phyloP scores from a whole-genome alignment of 2,329 filamentous ascomycete species.

The Sphaerostilbella broomeana region DNA sequence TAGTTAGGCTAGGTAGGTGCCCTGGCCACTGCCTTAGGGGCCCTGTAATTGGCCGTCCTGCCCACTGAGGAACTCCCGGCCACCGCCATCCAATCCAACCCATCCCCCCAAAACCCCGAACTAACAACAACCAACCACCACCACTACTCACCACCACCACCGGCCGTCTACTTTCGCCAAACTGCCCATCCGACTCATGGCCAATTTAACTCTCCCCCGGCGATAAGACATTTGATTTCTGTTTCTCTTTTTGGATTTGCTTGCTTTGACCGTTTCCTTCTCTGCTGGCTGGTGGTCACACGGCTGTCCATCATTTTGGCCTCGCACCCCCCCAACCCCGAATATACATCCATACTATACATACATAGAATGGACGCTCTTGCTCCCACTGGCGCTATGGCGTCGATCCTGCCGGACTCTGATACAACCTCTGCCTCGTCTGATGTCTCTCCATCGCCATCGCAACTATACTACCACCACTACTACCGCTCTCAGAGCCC shows the following conservation, averaged over 20 bases:
- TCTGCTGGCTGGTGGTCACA: constrained; percentile 6
- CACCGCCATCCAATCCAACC: background rate
- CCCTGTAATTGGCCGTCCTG: no score
- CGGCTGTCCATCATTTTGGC: no score
- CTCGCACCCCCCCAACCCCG: constrained; percentile 11
- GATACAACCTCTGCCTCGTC: constrained; percentile 35
- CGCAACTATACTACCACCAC: constrained; percentile 10
- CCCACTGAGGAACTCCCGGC: constrained; percentile 11
- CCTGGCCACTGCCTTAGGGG: no score
- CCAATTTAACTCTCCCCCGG: constrained; percentile 14
- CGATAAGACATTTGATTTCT: no score
- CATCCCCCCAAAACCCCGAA: constrained; percentile 1
- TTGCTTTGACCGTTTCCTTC: no score
- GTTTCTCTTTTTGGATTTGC: constrained; percentile 10
- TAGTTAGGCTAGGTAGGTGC: no score
- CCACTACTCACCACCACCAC: no score
- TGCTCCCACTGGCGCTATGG: constrained; percentile 11
- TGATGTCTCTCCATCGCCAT: constrained; percentile 20
- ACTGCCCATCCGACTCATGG: constrained; percentile 12
- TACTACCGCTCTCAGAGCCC: no score
- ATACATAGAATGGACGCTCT: constrained; percentile 16
- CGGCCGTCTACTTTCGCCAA: constrained; percentile 8
- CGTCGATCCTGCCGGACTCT: constrained; percentile 21
- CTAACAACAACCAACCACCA: no score
- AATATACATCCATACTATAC: constrained; percentile 2